phyloP scores from a whole-genome alignment of 352 stramenopile genomes.

The Hyaloperonospora arabidopsidis region DNA sequence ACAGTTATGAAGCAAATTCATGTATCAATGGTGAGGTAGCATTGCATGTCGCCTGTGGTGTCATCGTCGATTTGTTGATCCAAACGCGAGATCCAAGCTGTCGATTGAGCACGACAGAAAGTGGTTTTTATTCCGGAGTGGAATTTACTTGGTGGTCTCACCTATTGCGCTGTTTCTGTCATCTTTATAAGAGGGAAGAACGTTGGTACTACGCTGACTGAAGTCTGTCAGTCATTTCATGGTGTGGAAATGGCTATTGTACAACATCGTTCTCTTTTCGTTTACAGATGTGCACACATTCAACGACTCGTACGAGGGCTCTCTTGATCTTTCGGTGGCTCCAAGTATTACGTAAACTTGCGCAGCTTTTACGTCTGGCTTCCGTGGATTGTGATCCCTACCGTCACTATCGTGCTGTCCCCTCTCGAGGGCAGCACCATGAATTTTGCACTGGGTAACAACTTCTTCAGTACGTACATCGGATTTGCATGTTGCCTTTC shows the following conservation, averaged over 20 bases:
- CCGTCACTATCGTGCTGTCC: constrained; percentile 45
- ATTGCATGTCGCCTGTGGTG: constrained; percentile 53
- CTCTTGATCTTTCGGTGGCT: constrained; percentile 24
- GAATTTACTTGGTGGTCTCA: constrained; percentile 55
- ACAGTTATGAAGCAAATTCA: constrained; percentile 43
- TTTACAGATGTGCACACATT: constrained; percentile 38
- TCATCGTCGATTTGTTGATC: constrained; percentile 61
- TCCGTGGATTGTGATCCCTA: constrained; percentile 74
- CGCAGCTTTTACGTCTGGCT: constrained; percentile 68
- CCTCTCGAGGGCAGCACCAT: constrained; percentile 79
- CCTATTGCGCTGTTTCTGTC: constrained; percentile 63
- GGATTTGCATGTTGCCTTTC: not conserved
- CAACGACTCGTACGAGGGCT: constrained; percentile 38
- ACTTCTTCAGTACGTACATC: constrained; percentile 57
- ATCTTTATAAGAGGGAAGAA: constrained; percentile 75
- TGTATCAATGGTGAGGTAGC: constrained; percentile 60
- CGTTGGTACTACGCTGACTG: constrained; percentile 51
- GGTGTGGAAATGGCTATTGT: constrained; percentile 75
- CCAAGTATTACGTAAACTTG: constrained; percentile 58
- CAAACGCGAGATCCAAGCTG: constrained; percentile 44
- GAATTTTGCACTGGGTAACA: constrained; percentile 60
- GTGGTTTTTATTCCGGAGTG: constrained; percentile 55
- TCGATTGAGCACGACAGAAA: constrained; percentile 43
- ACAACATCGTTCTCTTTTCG: constrained; percentile 67
- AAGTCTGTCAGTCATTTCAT: constrained; percentile 70